phyloP scores from a whole-genome alignment of 352 stramenopile species.

The Peronospora destructor region DNA sequence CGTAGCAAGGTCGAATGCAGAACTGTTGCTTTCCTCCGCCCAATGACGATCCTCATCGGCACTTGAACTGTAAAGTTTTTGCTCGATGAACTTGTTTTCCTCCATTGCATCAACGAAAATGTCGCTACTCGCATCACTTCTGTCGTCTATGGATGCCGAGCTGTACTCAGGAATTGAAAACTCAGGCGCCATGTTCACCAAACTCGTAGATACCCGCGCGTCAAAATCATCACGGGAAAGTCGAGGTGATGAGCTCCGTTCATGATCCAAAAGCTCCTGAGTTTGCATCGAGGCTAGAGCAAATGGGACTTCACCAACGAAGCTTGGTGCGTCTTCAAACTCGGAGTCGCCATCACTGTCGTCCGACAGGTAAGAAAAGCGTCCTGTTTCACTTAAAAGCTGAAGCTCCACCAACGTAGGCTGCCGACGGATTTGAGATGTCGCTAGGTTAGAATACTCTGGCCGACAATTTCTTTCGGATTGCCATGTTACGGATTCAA shows the following conservation, averaged over 20 bases:
- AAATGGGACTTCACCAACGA: constrained; percentile 9
- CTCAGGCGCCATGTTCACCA: constrained; percentile 10
- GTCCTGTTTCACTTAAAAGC: constrained; percentile 38
- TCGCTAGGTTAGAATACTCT: constrained; percentile 4
- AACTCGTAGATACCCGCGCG: constrained; percentile 6
- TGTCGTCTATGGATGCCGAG: constrained; percentile 14
- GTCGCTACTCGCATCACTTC: constrained; percentile 28
- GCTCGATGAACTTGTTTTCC: constrained; percentile 16
- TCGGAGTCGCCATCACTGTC: constrained; percentile 37
- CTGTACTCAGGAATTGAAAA: constrained; percentile 18
- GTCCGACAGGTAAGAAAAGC: constrained; percentile 38
- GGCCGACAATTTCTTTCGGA: neutral
- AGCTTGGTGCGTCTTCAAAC: constrained; percentile 25
- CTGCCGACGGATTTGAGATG: constrained; percentile 14
- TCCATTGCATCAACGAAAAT: constrained; percentile 29
- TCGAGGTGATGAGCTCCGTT: constrained; percentile 6
- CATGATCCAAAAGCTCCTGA: neutral
- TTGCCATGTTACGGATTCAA: constrained; percentile 4
- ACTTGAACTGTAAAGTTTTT: neutral
- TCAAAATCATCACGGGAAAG: neutral
- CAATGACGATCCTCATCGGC: constrained; percentile 12
- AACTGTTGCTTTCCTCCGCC: constrained; percentile 6
- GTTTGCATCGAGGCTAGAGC: neutral
- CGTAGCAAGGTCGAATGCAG: constrained; percentile 6
- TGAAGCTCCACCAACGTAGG: constrained; percentile 43